Evolutionary conservation across 1,284 basidiomycete genomes (phyloP), one percentile per base, ranked within the genome.

Genomic region (Vanrija sp.): DNA sequence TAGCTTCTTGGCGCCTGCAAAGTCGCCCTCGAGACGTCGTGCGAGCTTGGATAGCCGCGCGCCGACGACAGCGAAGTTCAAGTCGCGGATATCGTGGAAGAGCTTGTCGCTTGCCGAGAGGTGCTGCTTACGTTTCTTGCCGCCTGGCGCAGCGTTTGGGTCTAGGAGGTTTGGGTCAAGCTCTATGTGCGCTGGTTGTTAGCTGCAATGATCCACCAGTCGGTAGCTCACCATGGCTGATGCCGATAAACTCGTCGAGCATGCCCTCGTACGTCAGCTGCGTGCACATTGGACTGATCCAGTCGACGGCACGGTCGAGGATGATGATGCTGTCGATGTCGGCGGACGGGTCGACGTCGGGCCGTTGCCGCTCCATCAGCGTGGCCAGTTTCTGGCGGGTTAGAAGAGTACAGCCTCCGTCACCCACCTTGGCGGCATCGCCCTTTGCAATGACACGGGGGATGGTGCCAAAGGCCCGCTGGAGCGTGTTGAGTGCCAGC

Each of bases 211-310:
- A 9, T 23, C 21, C 2, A 25, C 18, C 8, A 23, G 26, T 9
- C 5, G 3, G 6, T 39, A 29, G 18, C 86, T 52, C 63, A 90
- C 93, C 88, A 66, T 96, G 91, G 74, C 83, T 87, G 61, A 98
- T 87, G 1, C 91, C 91, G 45, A 97, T 80, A 43, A 92, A 80
- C 72, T 98, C 96, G 68, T 98, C 95, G n/a, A 98, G 82, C 43
- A 99, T 85, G 16, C 96, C 96, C 72, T 97, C 88, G 68, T 98
- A 99, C 0, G 96, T 99, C 52, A 98, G 80, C 69, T 98, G 95
- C 1, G 95, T 98, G 46, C 95, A 85, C 52, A 98, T 81, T 1
- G 95, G 93, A 0, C 95, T 97, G 51, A 96, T 86, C 86, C 97
- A 89, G 72, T 98, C 96, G n/a, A 90, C 86, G 43, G 86, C 83